phyloP scores from a whole-genome alignment of 257 asterid genomes.

The Ehretia macrophylla region DNA sequence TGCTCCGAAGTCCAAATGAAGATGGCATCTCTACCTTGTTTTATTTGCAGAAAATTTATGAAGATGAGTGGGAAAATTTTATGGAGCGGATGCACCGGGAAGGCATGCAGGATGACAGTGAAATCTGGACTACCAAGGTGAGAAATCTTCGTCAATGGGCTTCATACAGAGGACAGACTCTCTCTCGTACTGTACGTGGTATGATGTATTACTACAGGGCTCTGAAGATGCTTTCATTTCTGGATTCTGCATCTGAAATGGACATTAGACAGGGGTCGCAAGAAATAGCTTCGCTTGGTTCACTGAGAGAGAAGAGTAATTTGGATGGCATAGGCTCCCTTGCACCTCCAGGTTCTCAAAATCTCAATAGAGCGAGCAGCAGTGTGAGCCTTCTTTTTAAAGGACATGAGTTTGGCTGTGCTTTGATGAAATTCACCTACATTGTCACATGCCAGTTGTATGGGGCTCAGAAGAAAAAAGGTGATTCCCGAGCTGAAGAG shows the following conservation, averaged over 20 bases:
- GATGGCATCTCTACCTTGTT: conserved; percentile 83
- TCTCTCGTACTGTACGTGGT: conserved; percentile 91
- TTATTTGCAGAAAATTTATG: conserved; percentile 82
- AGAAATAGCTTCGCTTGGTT: conserved; percentile 42
- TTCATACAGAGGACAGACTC: conserved; percentile 95
- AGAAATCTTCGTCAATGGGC: conserved; percentile 93
- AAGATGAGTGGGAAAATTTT: conserved; percentile 84
- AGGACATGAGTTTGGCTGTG: conserved; percentile 75
- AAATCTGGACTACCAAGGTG: conserved; percentile 60
- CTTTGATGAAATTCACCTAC: conserved; percentile 81
- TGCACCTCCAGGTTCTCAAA: conserved; percentile 31
- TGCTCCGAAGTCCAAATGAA: conserved; percentile 73
- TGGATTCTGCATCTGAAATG: conserved; percentile 83
- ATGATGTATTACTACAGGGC: conserved; percentile 97
- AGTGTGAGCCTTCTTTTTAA: conserved; percentile 65
- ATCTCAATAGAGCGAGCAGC: conserved; percentile 64
- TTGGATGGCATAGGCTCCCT: conserved; percentile 26
- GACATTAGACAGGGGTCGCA: conserved; percentile 75
- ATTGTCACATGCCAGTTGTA: conserved; percentile 94
- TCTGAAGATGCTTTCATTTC: conserved; percentile 88
- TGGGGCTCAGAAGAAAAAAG: conserved; percentile 73
- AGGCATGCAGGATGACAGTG: conserved; percentile 62
- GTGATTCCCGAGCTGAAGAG: conserved; percentile 88
- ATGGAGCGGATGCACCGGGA: conserved; percentile 81
- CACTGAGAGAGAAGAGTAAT: conserved; percentile 32